phyloP scores from a whole-genome alignment of 495 filamentous ascomycete species.

The Penicillium desertorum region DNA sequence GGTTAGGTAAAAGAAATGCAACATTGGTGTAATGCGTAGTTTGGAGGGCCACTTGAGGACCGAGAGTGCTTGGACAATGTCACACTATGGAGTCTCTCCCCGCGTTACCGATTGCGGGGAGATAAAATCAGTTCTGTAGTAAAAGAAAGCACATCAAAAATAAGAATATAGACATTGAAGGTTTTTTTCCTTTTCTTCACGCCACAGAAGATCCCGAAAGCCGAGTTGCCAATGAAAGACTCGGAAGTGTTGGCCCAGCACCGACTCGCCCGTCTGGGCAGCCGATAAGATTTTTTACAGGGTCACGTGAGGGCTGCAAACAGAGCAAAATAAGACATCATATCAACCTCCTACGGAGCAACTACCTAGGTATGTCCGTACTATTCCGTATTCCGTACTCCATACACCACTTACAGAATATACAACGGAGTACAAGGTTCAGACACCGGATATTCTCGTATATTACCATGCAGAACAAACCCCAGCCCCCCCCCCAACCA shows the following conservation, averaged over 20 bases:
- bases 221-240: constrained; percentile 7
- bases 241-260: background rate
- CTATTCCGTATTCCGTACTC: too few species aligned
- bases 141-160: background rate
- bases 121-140: background rate
- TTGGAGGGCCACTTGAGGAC: background rate
- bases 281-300: constrained; percentile 2
- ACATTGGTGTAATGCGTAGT: constrained; percentile 9
- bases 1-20: constrained; percentile 33
- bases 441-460: background rate
- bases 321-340: background rate
- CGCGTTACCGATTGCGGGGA: constrained; percentile 11
- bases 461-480: background rate
- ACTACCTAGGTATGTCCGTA: too few species aligned
- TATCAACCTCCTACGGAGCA: background rate
- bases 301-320: background rate
- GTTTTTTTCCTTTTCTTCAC: background rate
- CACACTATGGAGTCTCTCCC: constrained; percentile 8
- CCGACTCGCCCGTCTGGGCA: constrained; percentile 1
- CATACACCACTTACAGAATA: background rate
- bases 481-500: too few species aligned
- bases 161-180: background rate
- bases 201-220: constrained; percentile 9
- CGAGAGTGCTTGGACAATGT: background rate
- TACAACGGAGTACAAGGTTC: background rate